These are phyloP conservation scores for Ceratobasidium sp. DNA, from an alignment of 1,284 basidiomycete species.

Conservation along the genomic window DNA sequence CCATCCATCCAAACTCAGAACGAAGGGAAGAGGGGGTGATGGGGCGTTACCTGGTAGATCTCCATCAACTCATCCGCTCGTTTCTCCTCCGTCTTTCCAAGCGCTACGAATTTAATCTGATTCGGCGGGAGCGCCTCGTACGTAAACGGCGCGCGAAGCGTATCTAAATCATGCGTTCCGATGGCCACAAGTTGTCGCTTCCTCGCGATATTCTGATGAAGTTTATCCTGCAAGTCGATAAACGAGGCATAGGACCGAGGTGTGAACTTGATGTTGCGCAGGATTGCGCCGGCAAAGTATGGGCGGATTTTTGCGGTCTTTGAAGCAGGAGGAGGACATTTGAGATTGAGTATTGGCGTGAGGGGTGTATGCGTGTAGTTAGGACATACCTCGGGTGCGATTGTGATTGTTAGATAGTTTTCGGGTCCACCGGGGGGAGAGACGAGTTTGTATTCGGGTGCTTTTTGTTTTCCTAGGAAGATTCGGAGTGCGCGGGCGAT, in stretches of 20 bases:
- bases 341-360: no score
- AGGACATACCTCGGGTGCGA: slow-evolving; percentile 75
- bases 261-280: slow-evolving; percentile 92
- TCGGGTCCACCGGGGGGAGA: slow-evolving; percentile 76
- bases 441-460: slow-evolving; percentile 80
- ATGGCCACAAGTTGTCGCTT: slow-evolving; percentile 94
- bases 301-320: slow-evolving; percentile 89
- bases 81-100: slow-evolving; percentile 81
- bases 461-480: slow-evolving; percentile 81
- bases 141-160: slow-evolving; percentile 86
- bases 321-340: background rate
- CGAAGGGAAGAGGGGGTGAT: slow-evolving; percentile 4
- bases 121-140: slow-evolving; percentile 92
- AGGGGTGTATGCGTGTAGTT: slow-evolving; percentile 33
- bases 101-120: slow-evolving; percentile 89
- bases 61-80: slow-evolving; percentile 90
- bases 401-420: slow-evolving; percentile 73
- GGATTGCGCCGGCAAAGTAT: slow-evolving; percentile 89
- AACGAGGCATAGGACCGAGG: slow-evolving; percentile 93
- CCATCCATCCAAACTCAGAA: background rate
- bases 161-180: slow-evolving; percentile 97
- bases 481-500: slow-evolving; percentile 89
- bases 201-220: slow-evolving; percentile 96
- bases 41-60: slow-evolving; percentile 80
- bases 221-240: slow-evolving; percentile 98